Base-by-base conservation (phyloP, 2,329 filamentous ascomycete genomes). In the Helotiales sp. region DNA sequence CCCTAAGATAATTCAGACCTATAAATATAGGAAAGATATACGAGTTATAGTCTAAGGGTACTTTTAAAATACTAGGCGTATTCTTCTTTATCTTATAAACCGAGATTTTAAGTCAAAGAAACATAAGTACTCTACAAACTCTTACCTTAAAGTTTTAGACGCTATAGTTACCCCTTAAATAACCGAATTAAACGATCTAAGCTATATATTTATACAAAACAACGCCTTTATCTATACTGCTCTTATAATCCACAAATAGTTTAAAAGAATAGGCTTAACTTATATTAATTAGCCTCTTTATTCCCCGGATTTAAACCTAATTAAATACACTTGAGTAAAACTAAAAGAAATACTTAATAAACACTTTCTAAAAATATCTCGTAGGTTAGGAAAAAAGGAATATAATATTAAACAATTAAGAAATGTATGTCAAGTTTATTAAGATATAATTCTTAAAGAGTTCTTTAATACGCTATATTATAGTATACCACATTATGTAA, bases 251-350 rank as follows among this genome's bases (percentile, higher is more conserved):
- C 20, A 24, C 2, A 50, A 73, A 37, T 74, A 55, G 45, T 67
- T 76, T 50, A 6, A 47, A 54, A 37, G 50, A n/a, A 24, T 70
- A 11, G 40, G 64, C 2, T 72, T 77, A 47, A 22, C n/a, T 5
- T 24, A 66, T 8, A 67, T 74, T 5, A 47, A 71, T 52, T 76
- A 66, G 71, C 73, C 66, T 13, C 57, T 67, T 7, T 75, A 74
- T 40, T 69, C 52, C 55, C 72, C 69, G 26, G 72, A 77, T 69
- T 66, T 77, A 17, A 76, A 77, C 58, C 73, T 67, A 22, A 77
- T 78, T 70, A 66, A 77, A 62, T 61, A 76, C 65, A 52, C 75
- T 47, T 77, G 64, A 71, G 62, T 52, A 55, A 13, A 52, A 0
- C 65, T 77, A 11, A 77, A 77, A 63, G 67, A 26, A 49, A 34